These are phyloP conservation scores for Pisolithus tinctorius DNA, from an alignment of 768 basidiomycete species.

Conservation along the genomic window DNA sequence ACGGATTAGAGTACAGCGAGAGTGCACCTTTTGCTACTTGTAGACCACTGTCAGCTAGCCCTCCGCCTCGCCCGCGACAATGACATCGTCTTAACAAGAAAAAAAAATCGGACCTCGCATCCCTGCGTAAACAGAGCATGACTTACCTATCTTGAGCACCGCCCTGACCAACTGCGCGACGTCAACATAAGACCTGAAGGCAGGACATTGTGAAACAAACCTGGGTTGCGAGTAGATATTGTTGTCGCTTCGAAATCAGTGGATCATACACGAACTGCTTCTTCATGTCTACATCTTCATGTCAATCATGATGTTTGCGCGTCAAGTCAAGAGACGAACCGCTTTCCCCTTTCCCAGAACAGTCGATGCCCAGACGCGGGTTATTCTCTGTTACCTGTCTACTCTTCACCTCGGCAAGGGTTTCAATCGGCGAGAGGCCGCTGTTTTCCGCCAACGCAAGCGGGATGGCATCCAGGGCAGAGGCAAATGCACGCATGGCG, in stretches of 20 bases:
- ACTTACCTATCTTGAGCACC: constrained; percentile 78
- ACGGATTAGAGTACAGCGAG: background rate
- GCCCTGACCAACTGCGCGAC: constrained; percentile 64
- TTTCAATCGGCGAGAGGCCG: constrained; percentile 93
- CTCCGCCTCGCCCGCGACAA: constrained; percentile 62
- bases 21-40: background rate
- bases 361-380: constrained; percentile 89
- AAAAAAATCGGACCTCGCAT: background rate
- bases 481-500: constrained; percentile 98
- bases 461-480: constrained; percentile 91
- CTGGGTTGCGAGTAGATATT: constrained; percentile 96
- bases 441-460: constrained; percentile 98
- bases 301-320: too few relatives aligned
- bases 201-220: constrained; percentile 29
- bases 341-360: constrained; percentile 77
- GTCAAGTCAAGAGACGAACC: constrained; percentile 40
- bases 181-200: constrained; percentile 1
- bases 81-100: constrained; percentile 63
- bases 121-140: background rate
- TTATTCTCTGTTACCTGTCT: constrained; percentile 83
- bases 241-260: constrained; percentile 93
- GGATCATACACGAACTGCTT: constrained; percentile 96
- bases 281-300: constrained; percentile 53
- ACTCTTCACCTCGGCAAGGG: constrained; percentile 92
- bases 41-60: constrained; percentile 36